Percentiles rank a stretch among this genome's conserved stretches.
These are phyloP conservation scores for Rhizopogon salebrosus DNA, from an alignment of 768 basidiomycete genomes.

Conservation along the genomic window DNA sequence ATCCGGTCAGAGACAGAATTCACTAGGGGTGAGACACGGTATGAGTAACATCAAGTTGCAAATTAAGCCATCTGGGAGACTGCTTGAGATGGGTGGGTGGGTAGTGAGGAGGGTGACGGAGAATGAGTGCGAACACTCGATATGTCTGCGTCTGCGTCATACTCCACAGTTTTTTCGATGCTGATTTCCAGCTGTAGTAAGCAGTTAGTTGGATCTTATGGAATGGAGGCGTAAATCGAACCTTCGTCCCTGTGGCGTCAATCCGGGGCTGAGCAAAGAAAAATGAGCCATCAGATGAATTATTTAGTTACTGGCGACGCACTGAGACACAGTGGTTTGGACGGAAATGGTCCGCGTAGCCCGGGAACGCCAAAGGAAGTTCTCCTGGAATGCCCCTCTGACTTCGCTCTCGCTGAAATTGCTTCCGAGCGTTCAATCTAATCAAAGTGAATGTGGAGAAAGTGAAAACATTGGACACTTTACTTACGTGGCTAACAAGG, in stretches of 20 bases:
- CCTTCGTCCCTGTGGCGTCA: slow-evolving; percentile 14
- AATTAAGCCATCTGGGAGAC: not conserved
- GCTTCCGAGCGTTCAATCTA: slow-evolving; percentile 35
- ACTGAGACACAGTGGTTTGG: not conserved
- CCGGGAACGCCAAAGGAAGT: slow-evolving; percentile 19
- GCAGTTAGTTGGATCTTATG: not conserved
- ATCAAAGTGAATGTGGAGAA: not conserved
- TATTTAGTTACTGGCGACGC: not conserved
- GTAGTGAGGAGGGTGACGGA: not conserved
- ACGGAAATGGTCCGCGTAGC: slow-evolving; percentile 17
- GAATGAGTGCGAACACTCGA: not conserved
- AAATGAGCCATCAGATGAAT: not conserved
- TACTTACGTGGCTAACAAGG: slow-evolving; percentile 39
- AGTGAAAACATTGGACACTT: not conserved
- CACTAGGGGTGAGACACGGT: too few relatives aligned
- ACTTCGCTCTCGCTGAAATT: slow-evolving; percentile 23
- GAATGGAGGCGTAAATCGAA: slow-evolving; percentile 3
- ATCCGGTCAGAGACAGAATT: too few relatives aligned
- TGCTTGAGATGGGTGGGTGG: not conserved
- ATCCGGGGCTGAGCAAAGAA: slow-evolving; percentile 6
- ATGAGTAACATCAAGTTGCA: too few relatives aligned
- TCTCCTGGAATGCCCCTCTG: slow-evolving; percentile 25
- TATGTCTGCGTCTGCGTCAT: slow-evolving; percentile 12
- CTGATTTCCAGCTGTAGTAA: slow-evolving; percentile 21
- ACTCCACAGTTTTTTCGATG: slow-evolving; percentile 23